These are phyloP conservation scores for Nyssa sinensis DNA, from an alignment of 148 eudicot genomes.

Conservation along the genomic window DNA sequence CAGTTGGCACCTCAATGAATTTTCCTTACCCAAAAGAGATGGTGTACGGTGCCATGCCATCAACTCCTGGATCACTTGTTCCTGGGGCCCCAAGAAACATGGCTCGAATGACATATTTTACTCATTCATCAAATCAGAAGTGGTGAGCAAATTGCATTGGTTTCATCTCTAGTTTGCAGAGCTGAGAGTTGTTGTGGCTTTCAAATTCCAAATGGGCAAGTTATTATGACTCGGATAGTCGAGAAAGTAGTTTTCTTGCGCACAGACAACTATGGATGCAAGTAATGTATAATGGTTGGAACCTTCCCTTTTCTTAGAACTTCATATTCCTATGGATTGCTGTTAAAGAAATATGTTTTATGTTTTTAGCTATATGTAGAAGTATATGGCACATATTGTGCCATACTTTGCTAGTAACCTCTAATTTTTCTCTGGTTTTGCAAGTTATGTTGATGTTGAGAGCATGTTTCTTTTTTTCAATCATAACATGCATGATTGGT, in stretches of 20 bases:
- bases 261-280: background rate
- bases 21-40: background rate
- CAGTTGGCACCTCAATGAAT: background rate
- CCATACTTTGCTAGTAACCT: background rate
- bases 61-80: background rate
- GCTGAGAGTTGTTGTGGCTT: no score
- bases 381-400: background rate
- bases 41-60: background rate
- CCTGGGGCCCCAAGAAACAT: background rate
- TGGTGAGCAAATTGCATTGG: background rate
- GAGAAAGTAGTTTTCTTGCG: background rate
- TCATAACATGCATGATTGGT: background rate
- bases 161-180: background rate
- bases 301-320: background rate
- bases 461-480: background rate
- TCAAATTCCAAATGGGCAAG: no score
- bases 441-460: background rate
- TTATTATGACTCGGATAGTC: background rate
- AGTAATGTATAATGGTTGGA: background rate
- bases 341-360: background rate
- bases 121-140: conserved; percentile 1
- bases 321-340: background rate
- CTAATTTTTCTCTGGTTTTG: background rate
- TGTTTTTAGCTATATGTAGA: background rate
- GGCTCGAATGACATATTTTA: background rate